A percentile compares a stretch with the other conserved stretches of the same genome.
Evolutionary conservation across 495 filamentous ascomycete genomes (phyloP).

Genomic region (Penicillium canariense): DNA sequence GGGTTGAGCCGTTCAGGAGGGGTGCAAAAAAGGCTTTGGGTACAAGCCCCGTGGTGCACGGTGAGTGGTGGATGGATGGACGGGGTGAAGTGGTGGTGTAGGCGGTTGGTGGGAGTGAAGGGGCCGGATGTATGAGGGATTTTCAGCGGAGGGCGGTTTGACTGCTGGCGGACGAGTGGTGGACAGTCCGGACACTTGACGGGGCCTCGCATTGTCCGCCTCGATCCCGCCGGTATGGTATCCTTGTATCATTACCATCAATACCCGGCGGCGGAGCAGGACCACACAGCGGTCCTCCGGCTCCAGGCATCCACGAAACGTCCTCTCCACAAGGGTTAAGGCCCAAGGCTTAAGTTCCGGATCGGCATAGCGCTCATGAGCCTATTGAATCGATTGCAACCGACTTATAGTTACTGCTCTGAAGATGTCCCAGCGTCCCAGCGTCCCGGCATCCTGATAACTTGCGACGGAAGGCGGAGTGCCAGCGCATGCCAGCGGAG

Average conservation of each 20-base stretch:
- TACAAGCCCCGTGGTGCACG: neutral
- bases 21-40: neutral
- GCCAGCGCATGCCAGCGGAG: slow-evolving; percentile 31
- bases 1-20: neutral
- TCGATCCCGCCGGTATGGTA: slow-evolving; percentile 15
- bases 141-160: slow-evolving; percentile 19
- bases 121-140: slow-evolving; percentile 30
- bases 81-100: neutral
- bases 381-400: neutral
- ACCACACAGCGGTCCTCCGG: neutral
- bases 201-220: neutral
- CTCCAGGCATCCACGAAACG: slow-evolving; percentile 14
- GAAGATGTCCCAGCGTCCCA: neutral
- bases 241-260: neutral
- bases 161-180: slow-evolving; percentile 7
- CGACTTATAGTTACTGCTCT: neutral
- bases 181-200: too few relatives aligned
- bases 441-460: neutral
- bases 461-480: neutral
- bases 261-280: neutral
- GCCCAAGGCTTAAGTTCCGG: slow-evolving; percentile 12
- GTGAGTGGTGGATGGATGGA: neutral
- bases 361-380: slow-evolving; percentile 1
- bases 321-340: slow-evolving; percentile 2
- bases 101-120: neutral